A percentile compares a stretch with the other conserved stretches of the same genome.
These are phyloP conservation scores for Tolypocladium sp. DNA, from an alignment of 2,329 filamentous ascomycete genomes.

Conservation along the genomic window DNA sequence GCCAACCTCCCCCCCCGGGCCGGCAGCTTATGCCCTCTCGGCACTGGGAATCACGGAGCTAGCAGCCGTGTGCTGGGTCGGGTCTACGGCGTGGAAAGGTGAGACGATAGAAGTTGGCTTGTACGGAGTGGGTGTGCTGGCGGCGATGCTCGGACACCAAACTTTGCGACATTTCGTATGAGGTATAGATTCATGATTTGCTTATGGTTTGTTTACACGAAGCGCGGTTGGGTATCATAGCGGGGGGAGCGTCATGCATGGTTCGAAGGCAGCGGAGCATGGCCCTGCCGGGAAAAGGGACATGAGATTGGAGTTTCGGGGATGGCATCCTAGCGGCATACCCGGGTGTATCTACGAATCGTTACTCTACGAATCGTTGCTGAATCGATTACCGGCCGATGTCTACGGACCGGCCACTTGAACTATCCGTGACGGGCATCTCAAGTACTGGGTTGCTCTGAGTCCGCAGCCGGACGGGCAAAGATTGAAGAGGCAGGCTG, in stretches of 20 bases:
- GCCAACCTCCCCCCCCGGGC: constrained; percentile 7
- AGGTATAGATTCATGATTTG: not conserved
- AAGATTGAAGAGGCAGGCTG: no score
- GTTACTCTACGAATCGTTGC: no score
- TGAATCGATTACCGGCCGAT: not conserved
- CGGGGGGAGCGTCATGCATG: not conserved
- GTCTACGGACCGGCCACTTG: not conserved
- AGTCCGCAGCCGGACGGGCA: no score
- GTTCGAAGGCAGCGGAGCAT: not conserved
- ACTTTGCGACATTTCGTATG: not conserved
- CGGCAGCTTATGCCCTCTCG: constrained; percentile 13
- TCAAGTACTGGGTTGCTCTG: no score
- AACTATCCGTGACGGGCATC: no score
- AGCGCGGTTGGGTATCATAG: not conserved
- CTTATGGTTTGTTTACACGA: not conserved
- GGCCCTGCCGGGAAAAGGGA: not conserved
- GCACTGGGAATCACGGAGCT: constrained; percentile 21
- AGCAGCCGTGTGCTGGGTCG: constrained; percentile 23
- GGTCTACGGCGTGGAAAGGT: constrained; percentile 18
- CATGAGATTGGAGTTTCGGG: not conserved
- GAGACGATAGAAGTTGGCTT: constrained; percentile 9
- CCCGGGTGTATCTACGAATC: not conserved
- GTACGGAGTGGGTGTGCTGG: constrained; percentile 19
- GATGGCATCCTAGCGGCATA: not conserved
- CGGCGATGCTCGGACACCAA: constrained; percentile 22